Base-by-base conservation (phyloP, 768 basidiomycete genomes). In the Goffeauzyma gilvescens region DNA sequence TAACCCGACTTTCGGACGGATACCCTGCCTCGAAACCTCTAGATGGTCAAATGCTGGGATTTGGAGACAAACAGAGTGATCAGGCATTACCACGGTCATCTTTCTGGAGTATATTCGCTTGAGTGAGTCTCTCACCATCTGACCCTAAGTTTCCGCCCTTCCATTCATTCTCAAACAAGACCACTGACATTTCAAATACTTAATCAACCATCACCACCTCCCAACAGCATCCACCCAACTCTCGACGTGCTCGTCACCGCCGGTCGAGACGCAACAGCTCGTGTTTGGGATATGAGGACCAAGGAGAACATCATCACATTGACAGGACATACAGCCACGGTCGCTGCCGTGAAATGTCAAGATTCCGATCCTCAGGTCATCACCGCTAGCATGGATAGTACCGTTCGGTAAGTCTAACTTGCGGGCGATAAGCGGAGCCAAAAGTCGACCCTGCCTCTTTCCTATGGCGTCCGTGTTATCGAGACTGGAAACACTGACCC, bases 11-110 rank as follows among this genome's bases (percentile, higher is more conserved):
- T n/a, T n/a, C n/a, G n/a, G n/a, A n/a, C n/a, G n/a, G n/a, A n/a
- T n/a, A n/a, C n/a, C n/a, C n/a, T n/a, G n/a, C n/a, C n/a, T 8
- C 3, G 46, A 41, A 20, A 9, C 24, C 15, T 12, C 21, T 59
- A 93, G 86, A 96, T 95, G 93, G 93, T 98, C 26, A 96, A 95
- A 68, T 96, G 93, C 55, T 96, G 93, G 93, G 93, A 98, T 56
- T 67, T 98, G 38, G 93, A 98, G 63, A 80, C 82, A 21, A 98
- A 98, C 71, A 98, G 96, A 65, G 90, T 96, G 46, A 98, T 98
- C 42, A 75, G 93, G 15, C 87, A 95, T 65, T 96, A 98, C 59
- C 93, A 98, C 60, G 93, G 93, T 2, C 93, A 98, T 63, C 73
- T 93, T 17, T 95, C 89, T 0, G 93, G 93, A 32, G 89, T 98